A percentile compares a stretch with the other conserved stretches of the same genome.
These are phyloP conservation scores for Dothiorella sarmentorum DNA, from an alignment of 2,329 filamentous ascomycete species.

Conservation along the genomic window DNA sequence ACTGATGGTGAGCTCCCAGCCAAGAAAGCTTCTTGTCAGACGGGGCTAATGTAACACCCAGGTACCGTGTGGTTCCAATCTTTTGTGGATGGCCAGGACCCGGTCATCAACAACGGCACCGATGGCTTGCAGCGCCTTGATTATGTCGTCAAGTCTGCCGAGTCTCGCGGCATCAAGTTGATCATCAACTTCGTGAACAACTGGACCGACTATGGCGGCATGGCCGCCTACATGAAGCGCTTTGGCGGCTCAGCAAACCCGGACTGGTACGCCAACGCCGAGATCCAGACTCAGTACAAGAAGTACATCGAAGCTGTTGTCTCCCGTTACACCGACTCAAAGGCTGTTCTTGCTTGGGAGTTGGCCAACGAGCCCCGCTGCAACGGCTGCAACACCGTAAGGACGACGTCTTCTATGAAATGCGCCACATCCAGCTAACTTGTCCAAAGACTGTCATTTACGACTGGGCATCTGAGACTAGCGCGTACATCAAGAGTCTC, in stretches of 20 bases:
- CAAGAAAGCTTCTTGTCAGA: not conserved
- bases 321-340: slow-evolving; percentile 55
- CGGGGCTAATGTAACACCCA: not conserved
- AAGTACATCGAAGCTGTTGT: slow-evolving; percentile 60
- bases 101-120: slow-evolving; percentile 59
- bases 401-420: not conserved
- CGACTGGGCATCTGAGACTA: slow-evolving; percentile 57
- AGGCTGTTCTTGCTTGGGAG: slow-evolving; percentile 65
- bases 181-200: slow-evolving; percentile 65
- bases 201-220: slow-evolving; percentile 66
- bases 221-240: slow-evolving; percentile 55
- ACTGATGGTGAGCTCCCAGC: slow-evolving; percentile 22
- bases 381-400: slow-evolving; percentile 51
- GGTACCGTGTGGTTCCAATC: slow-evolving; percentile 55
- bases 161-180: slow-evolving; percentile 58
- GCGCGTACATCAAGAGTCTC: slow-evolving; percentile 61
- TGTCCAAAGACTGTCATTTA: slow-evolving; percentile 48
- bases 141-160: slow-evolving; percentile 59
- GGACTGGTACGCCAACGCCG: slow-evolving; percentile 56
- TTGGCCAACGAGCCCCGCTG: slow-evolving; percentile 65
- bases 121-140: slow-evolving; percentile 64
- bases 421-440: not conserved
- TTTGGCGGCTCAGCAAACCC: slow-evolving; percentile 51
- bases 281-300: slow-evolving; percentile 53
- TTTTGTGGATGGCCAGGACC: slow-evolving; percentile 45